phyloP scores from a whole-genome alignment of 148 eudicot species.

The Pharnaceum exiguum region DNA sequence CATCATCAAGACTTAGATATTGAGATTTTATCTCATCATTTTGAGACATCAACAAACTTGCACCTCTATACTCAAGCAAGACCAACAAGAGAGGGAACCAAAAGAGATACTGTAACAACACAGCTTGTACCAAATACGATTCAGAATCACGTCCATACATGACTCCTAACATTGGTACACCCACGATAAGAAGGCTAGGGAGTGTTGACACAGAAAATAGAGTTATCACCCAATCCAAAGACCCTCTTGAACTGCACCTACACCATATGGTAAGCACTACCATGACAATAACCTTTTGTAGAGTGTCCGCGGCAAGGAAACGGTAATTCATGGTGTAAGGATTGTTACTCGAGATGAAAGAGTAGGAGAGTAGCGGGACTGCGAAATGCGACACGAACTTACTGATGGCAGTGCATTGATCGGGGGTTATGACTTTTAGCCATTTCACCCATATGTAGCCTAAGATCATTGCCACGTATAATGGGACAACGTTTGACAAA shows the following conservation, averaged over 20 bases:
- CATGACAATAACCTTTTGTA: conserved; percentile 41
- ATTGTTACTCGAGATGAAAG: conserved; percentile 37
- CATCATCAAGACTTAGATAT: no score
- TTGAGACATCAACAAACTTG: no score
- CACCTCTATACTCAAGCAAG: conserved; percentile 47
- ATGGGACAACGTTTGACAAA: conserved; percentile 35
- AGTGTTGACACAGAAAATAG: conserved; percentile 44
- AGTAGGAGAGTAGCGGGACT: conserved; percentile 45
- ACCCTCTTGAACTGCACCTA: conserved; percentile 29
- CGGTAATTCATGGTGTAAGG: conserved; percentile 45
- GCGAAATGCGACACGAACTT: conserved; percentile 52
- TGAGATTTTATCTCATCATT: no score
- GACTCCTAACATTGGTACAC: conserved; percentile 45
- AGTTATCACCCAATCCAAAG: conserved; percentile 42
- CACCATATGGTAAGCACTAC: conserved; percentile 15
- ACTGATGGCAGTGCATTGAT: conserved; percentile 55
- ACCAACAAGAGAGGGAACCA: conserved; percentile 48
- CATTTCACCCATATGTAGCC: conserved; percentile 40
- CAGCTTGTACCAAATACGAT: conserved; percentile 32
- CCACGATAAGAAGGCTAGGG: conserved; percentile 47
- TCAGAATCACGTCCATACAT: conserved; percentile 44
- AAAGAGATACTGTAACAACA: conserved; percentile 42
- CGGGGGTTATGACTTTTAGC: conserved; percentile 40
- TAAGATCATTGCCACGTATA: conserved; percentile 45
- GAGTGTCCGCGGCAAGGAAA: conserved; percentile 35